phyloP scores from a whole-genome alignment of 2,329 filamentous ascomycete genomes.

The Aspergillus udagawae region DNA sequence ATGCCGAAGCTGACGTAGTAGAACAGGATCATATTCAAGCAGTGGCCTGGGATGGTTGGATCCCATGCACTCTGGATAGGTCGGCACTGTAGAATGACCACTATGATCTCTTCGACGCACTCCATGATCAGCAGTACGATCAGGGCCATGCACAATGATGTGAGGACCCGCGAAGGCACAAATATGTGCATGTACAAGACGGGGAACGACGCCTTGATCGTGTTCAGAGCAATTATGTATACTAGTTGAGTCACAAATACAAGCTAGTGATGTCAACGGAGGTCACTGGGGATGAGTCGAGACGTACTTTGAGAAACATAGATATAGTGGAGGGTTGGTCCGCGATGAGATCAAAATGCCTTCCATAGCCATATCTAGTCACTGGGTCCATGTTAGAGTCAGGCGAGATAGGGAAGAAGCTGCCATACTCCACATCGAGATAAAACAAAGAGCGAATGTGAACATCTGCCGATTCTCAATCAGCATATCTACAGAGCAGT shows the following conservation, averaged over 20 bases:
- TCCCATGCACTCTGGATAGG: slow-evolving; percentile 19
- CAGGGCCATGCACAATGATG: slow-evolving; percentile 10
- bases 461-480: slow-evolving; percentile 4
- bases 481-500: background rate
- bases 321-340: background rate
- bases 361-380: slow-evolving; percentile 19
- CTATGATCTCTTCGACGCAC: slow-evolving; percentile 66
- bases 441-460: slow-evolving; percentile 8
- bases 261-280: slow-evolving; percentile 6
- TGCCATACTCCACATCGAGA: slow-evolving; percentile 6
- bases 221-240: slow-evolving; percentile 27
- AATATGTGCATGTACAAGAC: slow-evolving; percentile 22
- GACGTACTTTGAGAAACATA: slow-evolving; percentile 18
- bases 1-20: slow-evolving; percentile 17
- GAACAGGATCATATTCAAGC: slow-evolving; percentile 11
- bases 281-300: too few species aligned
- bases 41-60: slow-evolving; percentile 9
- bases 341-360: slow-evolving; percentile 12
- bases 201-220: slow-evolving; percentile 26
- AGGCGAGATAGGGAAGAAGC: background rate
- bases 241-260: slow-evolving; percentile 16
- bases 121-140: slow-evolving; percentile 50
- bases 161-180: slow-evolving; percentile 11
- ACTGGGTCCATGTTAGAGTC: slow-evolving; percentile 5
- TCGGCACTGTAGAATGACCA: slow-evolving; percentile 46